Evolutionary conservation across 257 asterid genomes (phyloP).

Genomic region (Cordia subcordata): DNA sequence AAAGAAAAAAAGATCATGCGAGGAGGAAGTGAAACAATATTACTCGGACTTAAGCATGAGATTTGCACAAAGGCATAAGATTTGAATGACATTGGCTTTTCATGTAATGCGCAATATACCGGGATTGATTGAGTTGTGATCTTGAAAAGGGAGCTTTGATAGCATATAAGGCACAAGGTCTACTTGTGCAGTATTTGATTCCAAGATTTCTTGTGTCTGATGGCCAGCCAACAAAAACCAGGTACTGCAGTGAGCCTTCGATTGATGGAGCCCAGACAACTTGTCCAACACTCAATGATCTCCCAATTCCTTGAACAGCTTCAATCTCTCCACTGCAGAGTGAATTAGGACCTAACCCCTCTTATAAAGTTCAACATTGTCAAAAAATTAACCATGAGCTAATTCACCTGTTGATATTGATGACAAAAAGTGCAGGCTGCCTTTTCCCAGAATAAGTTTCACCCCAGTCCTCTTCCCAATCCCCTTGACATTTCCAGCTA

Average conservation of each 20-base stretch:
- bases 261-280: conserved; percentile 81
- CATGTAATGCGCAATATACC: conserved; percentile 27
- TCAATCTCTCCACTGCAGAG: conserved; percentile 74
- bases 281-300: conserved; percentile 76
- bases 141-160: conserved; percentile 52
- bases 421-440: conserved; percentile 81
- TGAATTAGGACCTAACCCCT: conserved; percentile 2
- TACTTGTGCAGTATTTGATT: conserved; percentile 68
- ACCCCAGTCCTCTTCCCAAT: conserved; percentile 98
- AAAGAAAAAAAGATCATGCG: too few relatives aligned
- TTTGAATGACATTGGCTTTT: conserved; percentile 1
- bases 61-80: background rate
- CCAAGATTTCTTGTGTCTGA: conserved; percentile 77
- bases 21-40: background rate
- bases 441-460: conserved; percentile 83
- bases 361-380: background rate
- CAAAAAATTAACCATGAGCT: conserved; percentile 7
- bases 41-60: background rate
- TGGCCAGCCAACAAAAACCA: conserved; percentile 89
- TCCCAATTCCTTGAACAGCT: conserved; percentile 50
- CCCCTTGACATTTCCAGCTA: conserved; percentile 89
- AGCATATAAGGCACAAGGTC: conserved; percentile 85
- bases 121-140: conserved; percentile 30
- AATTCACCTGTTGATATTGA: conserved; percentile 52
- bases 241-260: conserved; percentile 39